These are phyloP conservation scores for Dactylorhiza incarnata DNA, from an alignment of 106 monocot species.

Conservation along the genomic window DNA sequence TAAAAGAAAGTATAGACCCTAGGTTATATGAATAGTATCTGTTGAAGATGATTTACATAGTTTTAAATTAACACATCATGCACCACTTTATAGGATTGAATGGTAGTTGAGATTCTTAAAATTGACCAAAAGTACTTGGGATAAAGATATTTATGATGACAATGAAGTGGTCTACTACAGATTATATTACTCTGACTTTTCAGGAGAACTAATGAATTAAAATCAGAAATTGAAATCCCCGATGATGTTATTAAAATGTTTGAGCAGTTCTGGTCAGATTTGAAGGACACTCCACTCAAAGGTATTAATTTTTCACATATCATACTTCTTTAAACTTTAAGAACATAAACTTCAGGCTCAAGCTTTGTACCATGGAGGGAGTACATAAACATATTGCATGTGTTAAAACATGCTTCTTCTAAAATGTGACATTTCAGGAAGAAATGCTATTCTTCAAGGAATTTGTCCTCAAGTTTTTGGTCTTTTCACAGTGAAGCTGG, in stretches of 20 bases:
- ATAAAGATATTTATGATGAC: no score
- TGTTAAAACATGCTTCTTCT: neutral
- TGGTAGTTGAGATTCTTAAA: no score
- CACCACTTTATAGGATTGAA: no score
- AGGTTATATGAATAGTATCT: no score
- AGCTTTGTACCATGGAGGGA: neutral
- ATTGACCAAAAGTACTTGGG: no score
- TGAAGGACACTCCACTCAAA: slow-evolving; percentile 60
- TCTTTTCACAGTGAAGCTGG: slow-evolving; percentile 98
- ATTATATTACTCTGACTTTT: neutral
- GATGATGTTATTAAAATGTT: slow-evolving; percentile 67
- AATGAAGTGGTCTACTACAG: neutral
- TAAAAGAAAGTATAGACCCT: no score
- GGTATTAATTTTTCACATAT: slow-evolving; percentile 31
- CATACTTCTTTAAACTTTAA: neutral
- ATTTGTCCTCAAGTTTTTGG: slow-evolving; percentile 96
- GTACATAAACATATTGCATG: neutral
- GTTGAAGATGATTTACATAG: no score
- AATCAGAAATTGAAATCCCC: slow-evolving; percentile 77
- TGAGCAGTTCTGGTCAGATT: slow-evolving; percentile 78
- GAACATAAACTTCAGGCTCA: neutral
- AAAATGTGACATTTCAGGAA: slow-evolving; percentile 38
- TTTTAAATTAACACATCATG: no score
- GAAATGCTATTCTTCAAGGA: slow-evolving; percentile 86
- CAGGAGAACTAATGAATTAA: slow-evolving; percentile 93